A percentile compares a stretch with the other conserved stretches of the same genome.
These are phyloP conservation scores for Pseudogymnoascus sp. DNA, from an alignment of 2,329 filamentous ascomycete genomes.

Conservation along the genomic window DNA sequence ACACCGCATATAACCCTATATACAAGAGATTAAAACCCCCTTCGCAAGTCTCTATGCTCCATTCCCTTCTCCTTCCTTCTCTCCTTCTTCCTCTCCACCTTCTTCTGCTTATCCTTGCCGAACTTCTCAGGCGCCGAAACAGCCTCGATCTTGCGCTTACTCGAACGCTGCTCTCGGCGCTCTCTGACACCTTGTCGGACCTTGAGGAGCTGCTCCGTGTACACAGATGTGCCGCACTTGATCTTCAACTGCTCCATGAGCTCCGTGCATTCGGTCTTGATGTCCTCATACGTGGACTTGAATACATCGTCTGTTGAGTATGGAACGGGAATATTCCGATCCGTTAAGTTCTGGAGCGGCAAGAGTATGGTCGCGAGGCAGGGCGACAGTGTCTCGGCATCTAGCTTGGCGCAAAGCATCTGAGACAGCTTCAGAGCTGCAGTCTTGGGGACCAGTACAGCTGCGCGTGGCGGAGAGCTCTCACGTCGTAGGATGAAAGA, in stretches of 20 bases:
- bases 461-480: constrained; percentile 50
- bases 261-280: constrained; percentile 67
- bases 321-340: constrained; percentile 64
- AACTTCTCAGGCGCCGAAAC: constrained; percentile 73
- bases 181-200: constrained; percentile 67
- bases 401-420: constrained; percentile 56
- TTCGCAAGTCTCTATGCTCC: constrained; percentile 62
- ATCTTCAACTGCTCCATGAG: constrained; percentile 76
- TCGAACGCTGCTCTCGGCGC: constrained; percentile 64
- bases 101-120: constrained; percentile 72
- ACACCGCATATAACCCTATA: not conserved
- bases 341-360: constrained; percentile 75
- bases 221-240: constrained; percentile 73
- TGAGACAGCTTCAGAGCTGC: constrained; percentile 68
- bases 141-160: constrained; percentile 84
- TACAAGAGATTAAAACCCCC: constrained; percentile 12
- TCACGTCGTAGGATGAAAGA: constrained; percentile 74
- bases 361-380: constrained; percentile 58
- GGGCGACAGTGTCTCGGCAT: constrained; percentile 47
- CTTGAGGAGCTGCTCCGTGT: constrained; percentile 63
- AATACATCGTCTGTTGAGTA: constrained; percentile 65
- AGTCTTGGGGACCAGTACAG: constrained; percentile 64
- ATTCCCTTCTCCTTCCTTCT: constrained; percentile 70
- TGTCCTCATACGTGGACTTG: constrained; percentile 57
- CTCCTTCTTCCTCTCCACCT: constrained; percentile 75